Base-by-base conservation (phyloP, 768 basidiomycete genomes). In the Tubosaeta sp. region DNA sequence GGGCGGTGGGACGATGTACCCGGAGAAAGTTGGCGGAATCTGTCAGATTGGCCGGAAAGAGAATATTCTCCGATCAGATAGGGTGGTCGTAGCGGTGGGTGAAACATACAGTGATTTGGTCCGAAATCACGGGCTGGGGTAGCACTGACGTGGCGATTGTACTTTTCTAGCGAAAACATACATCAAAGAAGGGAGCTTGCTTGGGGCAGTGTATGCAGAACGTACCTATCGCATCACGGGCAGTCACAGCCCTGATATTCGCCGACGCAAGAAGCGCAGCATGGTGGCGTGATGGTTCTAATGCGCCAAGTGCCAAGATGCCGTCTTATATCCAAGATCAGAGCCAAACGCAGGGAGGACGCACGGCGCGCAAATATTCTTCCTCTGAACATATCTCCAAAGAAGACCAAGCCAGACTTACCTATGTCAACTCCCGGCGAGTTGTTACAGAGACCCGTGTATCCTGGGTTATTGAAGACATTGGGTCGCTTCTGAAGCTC, bases 141-240 rank as follows among this genome's bases (percentile, higher is more conserved):
- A 88, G 86, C 1, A 73, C 79, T 21, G 78, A 77, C 4, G 85
- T 87, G 29, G 79, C 81, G 1, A 83, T 87, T 9, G 85, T 83
- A 55, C 76, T 66, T 61, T 87, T 87, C 71, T 80, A 86, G 64
- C 87, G 88, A 76, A 73, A 10, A 68, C 63, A 60, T 79, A 87
- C 21, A 75, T 68, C 2, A 81, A 76, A 3, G 83, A 83, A 1
- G 85, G 84, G 61, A 87, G 86, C 13, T 66, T 60, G 16, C 83
- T 84, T 14, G 82, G 78, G 6, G 71, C 84, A 3, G 82, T 81
- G 60, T 78, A 86, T 3, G 75, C 76, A 67, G 74, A 48, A 24
- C 39, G 46, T 24, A 60, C 55, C 10, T 18, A 42, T 42, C 48
- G 32, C 18, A 19, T 59, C 56, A 31, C 39, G 40, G 18, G 48